Conservation (phyloP, 371 early-diverging fungal species). For the Sporodiniella umbellata region DNA sequence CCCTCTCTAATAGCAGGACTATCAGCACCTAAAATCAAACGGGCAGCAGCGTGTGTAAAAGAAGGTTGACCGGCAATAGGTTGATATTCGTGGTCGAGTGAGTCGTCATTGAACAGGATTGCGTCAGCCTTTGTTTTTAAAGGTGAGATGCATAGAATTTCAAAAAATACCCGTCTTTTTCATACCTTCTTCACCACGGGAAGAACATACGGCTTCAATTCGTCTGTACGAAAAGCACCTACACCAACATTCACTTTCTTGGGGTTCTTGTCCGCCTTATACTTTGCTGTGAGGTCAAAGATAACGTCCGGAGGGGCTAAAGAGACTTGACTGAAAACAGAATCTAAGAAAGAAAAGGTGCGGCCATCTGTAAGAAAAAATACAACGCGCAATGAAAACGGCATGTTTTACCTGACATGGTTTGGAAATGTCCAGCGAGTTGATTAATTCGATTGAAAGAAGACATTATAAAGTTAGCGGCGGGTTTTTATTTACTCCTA, state of each 20-base stretch:
- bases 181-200: conserved; percentile 86
- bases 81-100: conserved; percentile 91
- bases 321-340: conserved; percentile 63
- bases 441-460: conserved; percentile 23
- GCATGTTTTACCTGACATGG: conserved; percentile 7
- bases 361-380: neutral
- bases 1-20: conserved; percentile 76
- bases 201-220: conserved; percentile 92
- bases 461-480: conserved; percentile 7
- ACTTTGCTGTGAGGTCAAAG: conserved; percentile 80
- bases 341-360: conserved; percentile 16
- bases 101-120: conserved; percentile 64
- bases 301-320: conserved; percentile 90
- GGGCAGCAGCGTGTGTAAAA: conserved; percentile 76
- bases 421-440: conserved; percentile 13
- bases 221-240: conserved; percentile 93
- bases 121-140: conserved; percentile 82
- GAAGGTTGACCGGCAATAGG: conserved; percentile 80
- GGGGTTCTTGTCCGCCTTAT: conserved; percentile 75
- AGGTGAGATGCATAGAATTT: conserved; percentile 1
- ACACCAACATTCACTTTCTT: conserved; percentile 94
- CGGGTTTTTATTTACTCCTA: conserved; percentile 9
- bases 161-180: neutral
- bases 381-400: neutral
- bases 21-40: conserved; percentile 80